Evolutionary conservation across 192 early-diverging fungal genomes (phyloP), one percentile per base, ranked within the genome.

Genomic region (Linderina pennispora): DNA sequence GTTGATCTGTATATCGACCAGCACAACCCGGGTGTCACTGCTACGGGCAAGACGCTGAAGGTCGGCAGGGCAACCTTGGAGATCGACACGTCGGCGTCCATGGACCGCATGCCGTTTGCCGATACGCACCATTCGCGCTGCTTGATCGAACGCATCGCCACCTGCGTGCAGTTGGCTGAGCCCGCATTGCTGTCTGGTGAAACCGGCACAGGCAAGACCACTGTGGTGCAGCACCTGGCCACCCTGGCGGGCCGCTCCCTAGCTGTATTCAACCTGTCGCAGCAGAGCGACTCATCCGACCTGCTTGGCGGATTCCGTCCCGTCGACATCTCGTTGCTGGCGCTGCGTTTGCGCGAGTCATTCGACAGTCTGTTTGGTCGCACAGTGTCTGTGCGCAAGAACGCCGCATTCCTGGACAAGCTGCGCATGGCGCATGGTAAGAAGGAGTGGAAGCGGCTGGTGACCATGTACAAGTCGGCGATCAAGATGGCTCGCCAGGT

Each of bases 141-240:
- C 18, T 66, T 94, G 13, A 54, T 99, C 62, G 93, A 97, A 59
- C 77, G 82, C 39, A 67, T 99, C 16, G 89, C 93, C 10, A 81
- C 89, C 5, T 83, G 81, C 47, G 82, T 91, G 16, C 72, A 77
- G 41, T 67, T 91, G 47, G 77, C 76, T 17, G 93, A 97, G 54
- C 91, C 94, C 10, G 80, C 90, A 0, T 61, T 99, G 21, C 74
- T 99, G 11, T 85, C 95, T 3, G 97, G 97, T 40, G 97, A 99
- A 55, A 99, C 97, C 0, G 97, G 97, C 43, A 92, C 92, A 6
- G 97, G 97, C 40, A 99, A 99, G 74, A 99, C 97, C 0, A 92
- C 94, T 0, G 84, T 90, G 6, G 85, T 99, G 13, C 97, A 99
- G 67, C 82, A 89, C 34, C 75, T 99, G 19, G 93, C 97, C 7